Percentiles rank a stretch among this genome's conserved stretches.
Evolutionary conservation across 2,329 filamentous ascomycete species (phyloP).

Genomic region (Coniochaeta pulveracea): DNA sequence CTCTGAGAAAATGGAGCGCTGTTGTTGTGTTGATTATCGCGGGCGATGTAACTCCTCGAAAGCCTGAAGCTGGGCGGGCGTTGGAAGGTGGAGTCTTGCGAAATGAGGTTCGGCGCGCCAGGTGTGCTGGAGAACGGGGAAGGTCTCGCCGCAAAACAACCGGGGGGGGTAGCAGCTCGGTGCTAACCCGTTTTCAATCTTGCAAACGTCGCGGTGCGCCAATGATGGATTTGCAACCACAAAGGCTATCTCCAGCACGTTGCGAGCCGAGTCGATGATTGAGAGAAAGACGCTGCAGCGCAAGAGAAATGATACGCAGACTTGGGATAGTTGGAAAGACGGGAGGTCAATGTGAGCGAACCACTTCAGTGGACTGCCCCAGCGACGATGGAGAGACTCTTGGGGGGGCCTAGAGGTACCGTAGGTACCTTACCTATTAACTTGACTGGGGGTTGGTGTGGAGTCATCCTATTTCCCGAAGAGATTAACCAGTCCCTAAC

Average conservation of each 20-base stretch:
- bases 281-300: conserved; percentile 19
- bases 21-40: no score
- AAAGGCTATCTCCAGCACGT: no score
- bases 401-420: no score
- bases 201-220: no score
- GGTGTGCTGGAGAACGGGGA: background rate
- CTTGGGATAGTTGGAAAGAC: background rate
- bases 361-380: no score
- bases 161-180: no score
- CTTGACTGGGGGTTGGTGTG: conserved; percentile 13
- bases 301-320: conserved; percentile 42
- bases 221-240: no score
- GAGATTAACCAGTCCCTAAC: conserved; percentile 28
- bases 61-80: no score
- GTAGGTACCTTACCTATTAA: no score
- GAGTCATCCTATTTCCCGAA: conserved; percentile 28
- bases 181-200: no score
- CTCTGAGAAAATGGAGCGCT: conserved; percentile 4
- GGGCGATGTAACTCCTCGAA: no score
- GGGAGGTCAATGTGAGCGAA: conserved; percentile 1
- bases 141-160: conserved; percentile 4
- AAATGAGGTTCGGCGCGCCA: conserved; percentile 4
- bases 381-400: conserved; percentile 9
- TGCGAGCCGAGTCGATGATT: conserved; percentile 13
- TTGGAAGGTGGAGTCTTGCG: conserved; percentile 2